phyloP scores from a whole-genome alignment of 768 basidiomycete genomes.

The Clitopilus passeckerianus region DNA sequence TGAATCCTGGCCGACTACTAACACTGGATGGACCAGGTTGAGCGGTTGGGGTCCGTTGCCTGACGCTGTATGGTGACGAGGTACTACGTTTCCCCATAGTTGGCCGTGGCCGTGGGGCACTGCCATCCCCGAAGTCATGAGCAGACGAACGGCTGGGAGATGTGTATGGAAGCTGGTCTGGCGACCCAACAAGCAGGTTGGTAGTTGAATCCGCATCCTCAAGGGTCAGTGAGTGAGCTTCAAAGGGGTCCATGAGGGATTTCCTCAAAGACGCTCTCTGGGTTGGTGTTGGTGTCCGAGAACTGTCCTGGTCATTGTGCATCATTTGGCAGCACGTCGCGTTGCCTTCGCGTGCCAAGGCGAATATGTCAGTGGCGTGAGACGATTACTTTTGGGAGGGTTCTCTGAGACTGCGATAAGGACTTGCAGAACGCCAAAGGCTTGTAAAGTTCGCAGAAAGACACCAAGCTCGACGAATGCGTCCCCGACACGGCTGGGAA shows the following conservation, averaged over 20 bases:
- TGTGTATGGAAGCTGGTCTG: constrained; percentile 12
- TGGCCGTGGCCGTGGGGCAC: constrained; percentile 5
- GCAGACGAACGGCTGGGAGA: not conserved
- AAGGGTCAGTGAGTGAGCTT: not conserved
- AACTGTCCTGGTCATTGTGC: not conserved
- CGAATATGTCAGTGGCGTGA: not conserved
- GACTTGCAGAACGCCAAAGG: not conserved
- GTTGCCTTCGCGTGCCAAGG: not conserved
- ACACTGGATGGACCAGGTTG: constrained; percentile 3
- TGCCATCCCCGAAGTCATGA: not conserved
- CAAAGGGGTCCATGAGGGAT: not conserved
- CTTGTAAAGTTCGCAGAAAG: not conserved
- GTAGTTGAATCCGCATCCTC: not conserved
- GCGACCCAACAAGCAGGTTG: constrained; percentile 19
- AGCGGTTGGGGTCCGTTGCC: constrained; percentile 4
- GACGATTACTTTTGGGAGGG: not conserved
- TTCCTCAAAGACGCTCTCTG: not conserved
- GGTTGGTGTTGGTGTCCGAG: not conserved
- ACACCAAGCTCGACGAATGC: not conserved
- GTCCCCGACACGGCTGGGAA: not conserved
- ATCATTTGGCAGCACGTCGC: not conserved
- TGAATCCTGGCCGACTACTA: constrained; percentile 6
- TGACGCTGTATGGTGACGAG: constrained; percentile 12
- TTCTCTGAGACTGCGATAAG: too few species aligned
- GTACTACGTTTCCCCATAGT: constrained; percentile 12